A percentile compares a stretch with the other conserved stretches of the same genome.
Conservation (phyloP, 306 rosid species). For the Cucumis hystrix region DNA sequence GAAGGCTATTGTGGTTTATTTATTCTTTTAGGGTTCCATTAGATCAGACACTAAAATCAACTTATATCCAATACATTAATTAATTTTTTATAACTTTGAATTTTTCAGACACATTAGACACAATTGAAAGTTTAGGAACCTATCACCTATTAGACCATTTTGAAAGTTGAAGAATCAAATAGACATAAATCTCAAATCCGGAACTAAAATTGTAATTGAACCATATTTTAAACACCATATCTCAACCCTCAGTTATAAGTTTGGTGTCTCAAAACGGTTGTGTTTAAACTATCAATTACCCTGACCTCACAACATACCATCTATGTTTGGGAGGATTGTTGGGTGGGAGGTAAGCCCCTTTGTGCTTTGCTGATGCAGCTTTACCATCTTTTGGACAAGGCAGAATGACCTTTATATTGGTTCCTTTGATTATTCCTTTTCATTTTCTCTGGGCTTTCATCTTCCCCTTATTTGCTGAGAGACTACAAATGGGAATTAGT, state of each 20-base stretch:
- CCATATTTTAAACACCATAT: neutral
- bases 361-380: neutral
- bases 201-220: too few species aligned
- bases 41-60: too few species aligned
- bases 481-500: neutral
- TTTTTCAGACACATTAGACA: too few species aligned
- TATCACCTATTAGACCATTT: too few species aligned
- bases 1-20: neutral
- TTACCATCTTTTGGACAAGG: neutral
- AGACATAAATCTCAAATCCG: too few species aligned
- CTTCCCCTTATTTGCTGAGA: neutral
- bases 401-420: neutral
- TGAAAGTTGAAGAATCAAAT: too few species aligned
- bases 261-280: neutral
- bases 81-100: too few species aligned
- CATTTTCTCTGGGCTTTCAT: neutral
- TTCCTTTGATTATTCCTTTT: neutral
- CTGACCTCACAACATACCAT: too few species aligned
- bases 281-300: neutral
- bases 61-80: too few species aligned
- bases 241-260: neutral
- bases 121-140: too few species aligned
- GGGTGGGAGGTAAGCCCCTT: neutral
- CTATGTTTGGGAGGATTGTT: neutral
- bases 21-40: neutral